phyloP scores from a whole-genome alignment of 495 filamentous ascomycete genomes.

The Podospora didyma region DNA sequence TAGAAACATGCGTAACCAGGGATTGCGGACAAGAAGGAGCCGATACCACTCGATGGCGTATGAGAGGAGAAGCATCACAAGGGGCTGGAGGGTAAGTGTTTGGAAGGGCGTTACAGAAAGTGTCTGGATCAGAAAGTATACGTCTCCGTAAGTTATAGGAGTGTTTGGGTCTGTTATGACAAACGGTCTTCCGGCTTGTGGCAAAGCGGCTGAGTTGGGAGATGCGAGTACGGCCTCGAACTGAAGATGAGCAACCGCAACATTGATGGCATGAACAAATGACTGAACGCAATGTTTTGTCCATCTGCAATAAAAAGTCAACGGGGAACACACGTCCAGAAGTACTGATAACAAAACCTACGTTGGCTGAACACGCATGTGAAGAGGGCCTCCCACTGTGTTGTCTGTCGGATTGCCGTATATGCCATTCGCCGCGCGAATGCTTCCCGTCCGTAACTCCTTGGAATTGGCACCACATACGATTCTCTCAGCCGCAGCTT shows the following conservation, averaged over 20 bases:
- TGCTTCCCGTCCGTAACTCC: conserved; percentile 50
- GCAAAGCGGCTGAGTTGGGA: conserved; percentile 14
- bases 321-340: conserved; percentile 1
- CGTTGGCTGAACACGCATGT: conserved; percentile 35
- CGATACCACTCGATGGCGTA: conserved; percentile 49
- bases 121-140: conserved; percentile 21
- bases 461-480: conserved; percentile 44
- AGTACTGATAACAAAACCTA: conserved; percentile 35
- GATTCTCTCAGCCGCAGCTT: conserved; percentile 48
- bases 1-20: conserved; percentile 39
- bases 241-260: conserved; percentile 55
- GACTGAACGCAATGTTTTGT: conserved; percentile 45
- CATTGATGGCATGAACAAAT: conserved; percentile 56
- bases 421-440: conserved; percentile 56
- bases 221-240: conserved; percentile 41
- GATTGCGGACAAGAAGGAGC: conserved; percentile 37
- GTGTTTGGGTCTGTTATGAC: conserved; percentile 38
- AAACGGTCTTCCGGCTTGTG: conserved; percentile 39
- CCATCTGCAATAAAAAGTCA: conserved; percentile 40
- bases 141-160: conserved; percentile 31
- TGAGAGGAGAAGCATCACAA: conserved; percentile 43
- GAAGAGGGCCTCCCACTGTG: conserved; percentile 40
- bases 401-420: conserved; percentile 54
- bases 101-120: conserved; percentile 29
- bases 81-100: conserved; percentile 32